Evolutionary conservation across 1,284 basidiomycete species (phyloP).

Genomic region (Chondrostereum purpureum): DNA sequence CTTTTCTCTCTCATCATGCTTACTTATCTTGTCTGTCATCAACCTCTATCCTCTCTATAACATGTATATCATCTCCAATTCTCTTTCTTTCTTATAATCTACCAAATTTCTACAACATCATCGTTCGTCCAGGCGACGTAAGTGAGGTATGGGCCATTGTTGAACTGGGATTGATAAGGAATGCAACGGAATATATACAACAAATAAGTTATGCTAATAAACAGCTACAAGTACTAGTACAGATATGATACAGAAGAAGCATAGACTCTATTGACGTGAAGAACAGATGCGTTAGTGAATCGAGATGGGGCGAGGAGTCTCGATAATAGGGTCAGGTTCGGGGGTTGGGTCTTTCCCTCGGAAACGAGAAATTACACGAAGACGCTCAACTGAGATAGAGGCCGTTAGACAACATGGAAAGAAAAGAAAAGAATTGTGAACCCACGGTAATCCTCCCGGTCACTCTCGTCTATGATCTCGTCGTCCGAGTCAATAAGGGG

Average conservation of each 20-base stretch:
- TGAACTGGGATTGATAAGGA: no score
- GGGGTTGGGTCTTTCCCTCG: conserved; percentile 43
- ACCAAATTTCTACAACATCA: no score
- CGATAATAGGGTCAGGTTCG: conserved; percentile 22
- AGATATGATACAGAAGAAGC: conserved; percentile 1
- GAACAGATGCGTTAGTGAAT: conserved; percentile 1
- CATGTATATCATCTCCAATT: background rate
- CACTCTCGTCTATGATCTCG: conserved; percentile 46
- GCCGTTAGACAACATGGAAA: conserved; percentile 9
- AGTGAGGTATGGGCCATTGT: no score
- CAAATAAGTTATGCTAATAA: background rate
- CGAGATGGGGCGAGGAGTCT: background rate
- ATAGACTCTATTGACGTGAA: background rate
- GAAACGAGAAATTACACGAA: conserved; percentile 51
- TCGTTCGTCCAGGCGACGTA: no score
- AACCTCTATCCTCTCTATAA: background rate
- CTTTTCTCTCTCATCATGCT: background rate
- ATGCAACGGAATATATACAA: background rate
- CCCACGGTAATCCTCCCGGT: conserved; percentile 49
- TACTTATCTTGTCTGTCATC: background rate
- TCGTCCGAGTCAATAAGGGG: conserved; percentile 52
- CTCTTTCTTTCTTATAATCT: no score
- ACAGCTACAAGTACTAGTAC: background rate
- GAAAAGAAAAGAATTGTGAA: conserved; percentile 8
- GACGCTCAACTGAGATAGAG: conserved; percentile 38